Evolutionary conservation across 1,139 yeast genomes (phyloP).

Genomic region (Sugiyamaella castrensis): DNA sequence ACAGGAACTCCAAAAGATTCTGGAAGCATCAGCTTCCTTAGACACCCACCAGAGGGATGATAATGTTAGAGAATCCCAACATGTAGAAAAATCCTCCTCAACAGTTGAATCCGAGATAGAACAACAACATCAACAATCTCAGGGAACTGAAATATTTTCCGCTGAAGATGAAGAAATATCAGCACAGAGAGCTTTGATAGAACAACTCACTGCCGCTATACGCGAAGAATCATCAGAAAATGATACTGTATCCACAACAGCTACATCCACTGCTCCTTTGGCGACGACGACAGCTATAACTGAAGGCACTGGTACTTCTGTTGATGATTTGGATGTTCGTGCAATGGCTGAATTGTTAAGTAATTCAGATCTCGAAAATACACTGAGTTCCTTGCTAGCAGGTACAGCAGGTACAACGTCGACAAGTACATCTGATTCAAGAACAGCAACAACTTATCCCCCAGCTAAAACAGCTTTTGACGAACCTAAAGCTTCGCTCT

Average conservation of each 20-base stretch:
- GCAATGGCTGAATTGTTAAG: slow-evolving; percentile 13
- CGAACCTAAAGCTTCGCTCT: slow-evolving; percentile 29
- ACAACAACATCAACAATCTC: background rate
- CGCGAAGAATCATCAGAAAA: slow-evolving; percentile 4
- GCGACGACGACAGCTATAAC: background rate
- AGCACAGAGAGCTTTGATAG: slow-evolving; percentile 13
- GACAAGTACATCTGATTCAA: background rate
- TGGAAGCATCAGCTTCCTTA: background rate
- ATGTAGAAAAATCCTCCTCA: background rate
- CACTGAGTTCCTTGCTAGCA: slow-evolving; percentile 14
- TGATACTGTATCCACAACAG: background rate
- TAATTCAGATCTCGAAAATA: slow-evolving; percentile 16
- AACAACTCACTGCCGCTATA: slow-evolving; percentile 15
- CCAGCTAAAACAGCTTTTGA: background rate
- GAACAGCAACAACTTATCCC: slow-evolving; percentile 1
- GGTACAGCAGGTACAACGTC: background rate
- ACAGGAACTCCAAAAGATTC: slow-evolving; percentile 7
- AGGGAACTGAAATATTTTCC: background rate
- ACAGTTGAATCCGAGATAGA: background rate
- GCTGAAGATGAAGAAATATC: slow-evolving; percentile 5
- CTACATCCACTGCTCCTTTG: background rate
- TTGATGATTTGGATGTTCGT: slow-evolving; percentile 3
- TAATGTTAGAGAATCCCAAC: background rate
- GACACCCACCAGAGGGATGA: background rate
- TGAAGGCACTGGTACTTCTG: background rate